Percentiles rank a stretch among this genome's conserved stretches.
phyloP scores from a whole-genome alignment of 305 asterid genomes.

The Galium porrigens region DNA sequence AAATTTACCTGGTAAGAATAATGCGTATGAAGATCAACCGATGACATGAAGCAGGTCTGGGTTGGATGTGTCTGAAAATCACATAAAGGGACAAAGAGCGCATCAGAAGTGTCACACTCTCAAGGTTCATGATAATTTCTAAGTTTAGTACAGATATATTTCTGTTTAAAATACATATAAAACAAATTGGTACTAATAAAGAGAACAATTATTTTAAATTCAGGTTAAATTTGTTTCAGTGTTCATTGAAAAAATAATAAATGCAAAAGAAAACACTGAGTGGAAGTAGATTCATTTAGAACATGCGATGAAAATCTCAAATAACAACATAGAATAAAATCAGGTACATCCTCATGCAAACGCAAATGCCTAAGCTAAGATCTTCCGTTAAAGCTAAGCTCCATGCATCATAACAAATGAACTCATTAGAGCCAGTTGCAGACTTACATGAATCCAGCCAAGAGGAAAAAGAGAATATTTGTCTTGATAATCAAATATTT shows the following conservation, averaged over 20 bases:
- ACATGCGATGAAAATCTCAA: neutral
- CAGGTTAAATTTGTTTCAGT: neutral
- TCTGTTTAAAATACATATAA: neutral
- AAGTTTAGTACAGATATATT: neutral
- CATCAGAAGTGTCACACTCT: too few species aligned
- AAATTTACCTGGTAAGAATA: conserved; percentile 82
- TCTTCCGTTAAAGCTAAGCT: neutral
- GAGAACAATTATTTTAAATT: neutral
- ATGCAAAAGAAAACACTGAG: neutral
- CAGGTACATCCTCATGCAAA: neutral
- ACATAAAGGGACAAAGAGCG: neutral
- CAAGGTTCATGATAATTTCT: neutral
- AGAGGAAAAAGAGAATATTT: conserved; percentile 67
- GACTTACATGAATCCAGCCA: conserved; percentile 98
- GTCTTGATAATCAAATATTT: conserved; percentile 74
- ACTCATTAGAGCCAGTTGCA: conserved; percentile 16
- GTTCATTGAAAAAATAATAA: neutral
- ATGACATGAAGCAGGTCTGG: conserved; percentile 96
- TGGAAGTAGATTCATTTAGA: neutral
- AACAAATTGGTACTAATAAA: too few species aligned
- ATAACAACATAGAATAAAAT: too few species aligned
- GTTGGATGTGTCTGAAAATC: conserved; percentile 91
- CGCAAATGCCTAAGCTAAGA: neutral
- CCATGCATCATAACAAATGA: neutral
- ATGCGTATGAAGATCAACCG: conserved; percentile 97